Evolutionary conservation across 257 asterid genomes (phyloP).

Genomic region (Petunia secreta): DNA sequence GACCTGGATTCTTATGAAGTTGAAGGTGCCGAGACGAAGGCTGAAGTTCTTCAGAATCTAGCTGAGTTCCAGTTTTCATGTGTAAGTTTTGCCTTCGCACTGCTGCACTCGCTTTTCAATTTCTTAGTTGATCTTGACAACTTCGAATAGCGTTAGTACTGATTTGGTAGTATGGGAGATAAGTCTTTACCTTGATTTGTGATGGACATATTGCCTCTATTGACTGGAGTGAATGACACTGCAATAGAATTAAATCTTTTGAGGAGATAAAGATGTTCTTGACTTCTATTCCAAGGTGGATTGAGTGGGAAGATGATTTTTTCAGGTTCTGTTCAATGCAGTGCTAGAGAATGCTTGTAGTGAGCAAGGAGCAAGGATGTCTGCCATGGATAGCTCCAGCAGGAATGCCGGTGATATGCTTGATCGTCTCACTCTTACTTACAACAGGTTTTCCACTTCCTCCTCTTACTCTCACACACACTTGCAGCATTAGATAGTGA

Average conservation of each 20-base stretch:
- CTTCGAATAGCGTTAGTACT: background rate
- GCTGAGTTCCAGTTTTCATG: constrained; percentile 90
- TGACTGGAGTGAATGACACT: background rate
- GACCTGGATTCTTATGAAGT: constrained; percentile 83
- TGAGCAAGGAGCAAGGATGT: constrained; percentile 99
- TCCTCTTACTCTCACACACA: background rate
- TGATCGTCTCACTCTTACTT: constrained; percentile 93
- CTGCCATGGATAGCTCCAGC: constrained; percentile 99
- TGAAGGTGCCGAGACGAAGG: constrained; percentile 94
- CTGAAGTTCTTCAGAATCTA: constrained; percentile 92
- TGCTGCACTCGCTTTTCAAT: background rate
- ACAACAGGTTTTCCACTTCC: constrained; percentile 67
- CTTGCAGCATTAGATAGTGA: background rate
- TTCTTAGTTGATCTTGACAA: background rate
- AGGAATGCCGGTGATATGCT: constrained; percentile 99
- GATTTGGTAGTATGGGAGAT: background rate
- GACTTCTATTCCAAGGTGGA: background rate
- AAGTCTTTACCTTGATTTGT: background rate
- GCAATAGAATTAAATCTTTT: background rate
- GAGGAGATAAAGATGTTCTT: background rate
- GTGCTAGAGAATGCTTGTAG: constrained; percentile 96
- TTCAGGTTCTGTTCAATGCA: constrained; percentile 86
- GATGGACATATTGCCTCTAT: background rate
- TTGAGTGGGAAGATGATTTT: background rate
- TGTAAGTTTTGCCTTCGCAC: constrained; percentile 45